Evolutionary conservation across 352 stramenopile genomes (phyloP).

Genomic region (Phytopythium kandeliae): DNA sequence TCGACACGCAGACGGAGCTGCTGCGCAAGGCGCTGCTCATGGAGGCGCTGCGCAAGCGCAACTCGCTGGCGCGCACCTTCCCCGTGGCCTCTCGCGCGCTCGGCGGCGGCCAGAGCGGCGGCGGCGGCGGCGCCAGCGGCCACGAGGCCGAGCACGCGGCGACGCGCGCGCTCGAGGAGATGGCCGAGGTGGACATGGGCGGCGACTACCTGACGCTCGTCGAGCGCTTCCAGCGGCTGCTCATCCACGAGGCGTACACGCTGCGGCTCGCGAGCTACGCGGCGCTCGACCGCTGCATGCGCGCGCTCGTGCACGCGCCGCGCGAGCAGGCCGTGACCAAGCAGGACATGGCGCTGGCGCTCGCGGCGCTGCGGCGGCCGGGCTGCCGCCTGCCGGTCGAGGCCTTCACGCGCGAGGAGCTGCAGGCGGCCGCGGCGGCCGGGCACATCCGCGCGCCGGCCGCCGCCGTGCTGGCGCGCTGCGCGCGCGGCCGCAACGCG

Average conservation of each 20-base stretch:
- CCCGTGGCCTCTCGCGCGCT: constrained; percentile 42
- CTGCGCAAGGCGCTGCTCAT: constrained; percentile 56
- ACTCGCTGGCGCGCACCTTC: constrained; percentile 68
- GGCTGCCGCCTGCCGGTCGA: constrained; percentile 46
- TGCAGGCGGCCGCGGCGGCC: constrained; percentile 27
- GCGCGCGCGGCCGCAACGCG: constrained; percentile 42
- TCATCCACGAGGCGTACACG: constrained; percentile 69
- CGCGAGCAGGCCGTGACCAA: constrained; percentile 58
- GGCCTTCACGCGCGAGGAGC: constrained; percentile 63
- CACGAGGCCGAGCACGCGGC: constrained; percentile 17
- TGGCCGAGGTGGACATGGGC: constrained; percentile 54
- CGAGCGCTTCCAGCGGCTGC: constrained; percentile 53
- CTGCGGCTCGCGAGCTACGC: constrained; percentile 54
- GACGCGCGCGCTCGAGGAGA: constrained; percentile 19
- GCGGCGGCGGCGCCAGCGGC: no score
- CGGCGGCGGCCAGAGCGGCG: background rate
- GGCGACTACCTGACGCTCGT: constrained; percentile 65
- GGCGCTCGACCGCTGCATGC: constrained; percentile 57
- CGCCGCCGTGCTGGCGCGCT: constrained; percentile 37
- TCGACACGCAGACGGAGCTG: constrained; percentile 62
- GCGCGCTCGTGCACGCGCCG: constrained; percentile 32
- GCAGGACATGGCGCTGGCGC: constrained; percentile 52
- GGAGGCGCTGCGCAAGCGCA: constrained; percentile 61
- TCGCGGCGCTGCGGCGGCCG: constrained; percentile 21
- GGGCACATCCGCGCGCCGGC: constrained; percentile 50